Evolutionary conservation across 1,284 basidiomycete species (phyloP), one percentile per base, ranked within the genome.

Genomic region (Waitea zeae): DNA sequence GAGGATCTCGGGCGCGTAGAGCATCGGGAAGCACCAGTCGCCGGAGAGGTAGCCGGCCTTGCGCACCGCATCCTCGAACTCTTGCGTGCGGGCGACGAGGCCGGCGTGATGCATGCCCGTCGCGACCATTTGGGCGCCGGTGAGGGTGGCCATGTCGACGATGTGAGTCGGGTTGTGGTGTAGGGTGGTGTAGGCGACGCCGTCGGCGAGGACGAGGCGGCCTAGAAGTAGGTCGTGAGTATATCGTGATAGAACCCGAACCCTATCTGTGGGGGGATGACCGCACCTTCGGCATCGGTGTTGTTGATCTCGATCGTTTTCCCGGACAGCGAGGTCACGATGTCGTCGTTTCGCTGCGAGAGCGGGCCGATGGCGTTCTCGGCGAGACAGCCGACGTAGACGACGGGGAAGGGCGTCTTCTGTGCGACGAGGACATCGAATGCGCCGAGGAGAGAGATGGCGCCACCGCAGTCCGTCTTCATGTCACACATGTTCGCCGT

Each of bases 51-150:
- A 14, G 9, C 29, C 29, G 9, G 29, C 29, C 9, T 7, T 14
- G 29, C 6, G 15, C 15, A 30, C 9, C 14, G 15, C 7, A 14
- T 30, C 29, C 15, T 30, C 29, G 11, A 11, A 30, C 9, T 6
- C 7, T 6, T 7, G 11, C 7, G 11, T 6, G 14, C 6, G 9
- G 6, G 29, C 14, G 7, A 30, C 6, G 7, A 30, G 9, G 11
- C 29, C 29, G 11, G 29, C 29, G 29, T 30, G 29, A 14, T 30
- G 29, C 29, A 30, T 30, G 29, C 29, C 29, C 29, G 29, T 30
- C 9, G 29, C 14, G 29, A 30, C 15, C 9, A 30, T 7, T 14
- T 30, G 29, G 9, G 29, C 29, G 29, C 29, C 29, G 29, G 29
- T 30, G 29, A 30, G 29, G 9, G 29, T 30, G 9, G 29, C 29